These are phyloP conservation scores for Yamadazyma oceani DNA, from an alignment of 1,139 yeast species.

Conservation along the genomic window DNA sequence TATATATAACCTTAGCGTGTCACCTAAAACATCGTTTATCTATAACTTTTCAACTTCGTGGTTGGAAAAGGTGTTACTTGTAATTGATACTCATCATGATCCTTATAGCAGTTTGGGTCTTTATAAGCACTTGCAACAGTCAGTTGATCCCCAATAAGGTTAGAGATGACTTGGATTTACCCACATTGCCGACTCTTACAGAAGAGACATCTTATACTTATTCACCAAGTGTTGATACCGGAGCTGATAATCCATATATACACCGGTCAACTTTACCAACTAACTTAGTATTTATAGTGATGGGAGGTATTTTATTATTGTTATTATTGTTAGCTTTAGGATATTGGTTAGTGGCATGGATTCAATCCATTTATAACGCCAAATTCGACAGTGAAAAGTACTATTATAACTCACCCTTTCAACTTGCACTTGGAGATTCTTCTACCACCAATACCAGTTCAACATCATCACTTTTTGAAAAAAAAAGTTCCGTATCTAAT, in stretches of 20 bases:
- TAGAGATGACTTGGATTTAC: conserved; percentile 10
- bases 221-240: conserved; percentile 9
- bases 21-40: too few relatives aligned
- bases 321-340: conserved; percentile 22
- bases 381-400: conserved; percentile 39
- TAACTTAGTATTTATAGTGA: conserved; percentile 44
- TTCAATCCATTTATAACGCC: conserved; percentile 30
- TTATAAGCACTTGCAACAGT: neutral
- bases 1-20: neutral
- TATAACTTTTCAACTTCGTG: neutral
- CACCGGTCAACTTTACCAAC: conserved; percentile 24
- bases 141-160: conserved; percentile 1
- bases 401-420: conserved; percentile 19
- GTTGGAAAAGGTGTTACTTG: neutral
- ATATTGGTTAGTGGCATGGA: conserved; percentile 25
- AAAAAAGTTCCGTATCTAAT: conserved; percentile 12
- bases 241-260: conserved; percentile 34
- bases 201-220: conserved; percentile 10
- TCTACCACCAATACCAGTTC: conserved; percentile 18
- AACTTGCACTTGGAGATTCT: conserved; percentile 3
- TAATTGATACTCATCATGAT: too few relatives aligned
- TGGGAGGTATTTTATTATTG: conserved; percentile 37
- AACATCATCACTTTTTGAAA: conserved; percentile 24
- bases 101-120: neutral
- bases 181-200: conserved; percentile 10